Percentiles rank a stretch among this genome's conserved stretches.
These are phyloP conservation scores for Epithemia pelagica DNA, from an alignment of 108 stramenopile species.

Conservation along the genomic window DNA sequence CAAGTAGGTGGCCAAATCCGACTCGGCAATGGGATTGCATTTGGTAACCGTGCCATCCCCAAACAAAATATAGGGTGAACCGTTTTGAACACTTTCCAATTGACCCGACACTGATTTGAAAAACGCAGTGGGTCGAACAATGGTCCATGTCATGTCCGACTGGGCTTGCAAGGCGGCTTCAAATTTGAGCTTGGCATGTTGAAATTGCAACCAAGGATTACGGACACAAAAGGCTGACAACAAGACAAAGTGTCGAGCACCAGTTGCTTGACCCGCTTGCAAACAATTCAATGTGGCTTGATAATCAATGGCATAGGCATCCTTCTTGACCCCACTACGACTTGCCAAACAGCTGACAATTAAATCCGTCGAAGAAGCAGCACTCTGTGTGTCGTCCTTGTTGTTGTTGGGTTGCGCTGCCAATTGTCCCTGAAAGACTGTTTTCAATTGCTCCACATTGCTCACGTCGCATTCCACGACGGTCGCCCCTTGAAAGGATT, in stretches of 20 bases:
- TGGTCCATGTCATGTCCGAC: slow-evolving; percentile 70
- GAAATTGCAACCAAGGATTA: slow-evolving; percentile 93
- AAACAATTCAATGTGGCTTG: slow-evolving; percentile 90
- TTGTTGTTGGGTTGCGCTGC: not conserved
- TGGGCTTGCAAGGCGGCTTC: slow-evolving; percentile 66
- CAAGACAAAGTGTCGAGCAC: slow-evolving; percentile 84
- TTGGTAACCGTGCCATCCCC: slow-evolving; percentile 89
- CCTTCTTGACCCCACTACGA: slow-evolving; percentile 87
- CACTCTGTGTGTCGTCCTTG: not conserved
- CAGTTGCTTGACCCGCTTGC: slow-evolving; percentile 55
- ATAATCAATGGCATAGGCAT: slow-evolving; percentile 89
- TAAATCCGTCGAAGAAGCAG: slow-evolving; percentile 32
- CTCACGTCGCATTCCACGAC: slow-evolving; percentile 49
- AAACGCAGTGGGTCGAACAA: slow-evolving; percentile 94
- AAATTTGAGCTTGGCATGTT: slow-evolving; percentile 91
- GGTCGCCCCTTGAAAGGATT: slow-evolving; percentile 36
- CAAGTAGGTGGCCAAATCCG: slow-evolving; percentile 85
- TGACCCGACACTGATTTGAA: slow-evolving; percentile 96
- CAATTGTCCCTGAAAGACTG: not conserved
- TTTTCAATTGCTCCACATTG: slow-evolving; percentile 28
- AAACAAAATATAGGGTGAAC: slow-evolving; percentile 92
- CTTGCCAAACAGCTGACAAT: slow-evolving; percentile 84
- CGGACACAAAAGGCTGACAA: slow-evolving; percentile 91
- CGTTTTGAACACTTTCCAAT: slow-evolving; percentile 86
- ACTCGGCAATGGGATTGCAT: slow-evolving; percentile 93